These are phyloP conservation scores for Zoysia matrella DNA, from an alignment of 202 grass and related monocot genomes.

Conservation along the genomic window DNA sequence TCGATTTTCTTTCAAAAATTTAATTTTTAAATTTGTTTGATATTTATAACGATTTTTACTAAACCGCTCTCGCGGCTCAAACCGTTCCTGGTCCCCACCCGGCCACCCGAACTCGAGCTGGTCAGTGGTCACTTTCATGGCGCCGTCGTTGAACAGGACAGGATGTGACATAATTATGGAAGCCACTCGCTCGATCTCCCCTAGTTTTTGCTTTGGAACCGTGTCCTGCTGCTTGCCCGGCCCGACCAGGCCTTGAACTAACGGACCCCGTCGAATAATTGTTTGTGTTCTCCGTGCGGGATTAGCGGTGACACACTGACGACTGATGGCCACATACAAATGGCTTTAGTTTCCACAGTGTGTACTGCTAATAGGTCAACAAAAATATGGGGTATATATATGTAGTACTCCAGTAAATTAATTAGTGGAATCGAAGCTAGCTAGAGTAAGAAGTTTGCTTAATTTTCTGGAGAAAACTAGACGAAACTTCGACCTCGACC, in stretches of 20 bases:
- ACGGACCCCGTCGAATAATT: not conserved
- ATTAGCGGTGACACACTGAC: not conserved
- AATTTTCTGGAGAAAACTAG: not conserved
- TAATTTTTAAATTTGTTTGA: too few relatives aligned
- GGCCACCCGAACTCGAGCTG: not conserved
- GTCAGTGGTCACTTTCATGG: slow-evolving; percentile 13
- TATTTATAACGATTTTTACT: too few relatives aligned
- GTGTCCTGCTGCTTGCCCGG: not conserved
- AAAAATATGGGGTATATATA: not conserved
- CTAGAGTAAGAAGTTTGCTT: not conserved
- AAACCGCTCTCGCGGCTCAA: too few relatives aligned
- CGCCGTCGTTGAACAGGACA: not conserved
- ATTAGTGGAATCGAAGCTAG: not conserved
- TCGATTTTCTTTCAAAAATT: too few relatives aligned
- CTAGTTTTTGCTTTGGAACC: not conserved
- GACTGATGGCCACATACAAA: too few relatives aligned
- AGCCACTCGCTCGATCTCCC: not conserved
- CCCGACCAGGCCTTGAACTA: not conserved
- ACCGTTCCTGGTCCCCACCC: not conserved
- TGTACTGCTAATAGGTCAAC: not conserved
- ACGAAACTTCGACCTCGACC: not conserved
- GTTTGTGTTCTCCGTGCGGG: not conserved
- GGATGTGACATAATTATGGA: not conserved
- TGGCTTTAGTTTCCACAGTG: not conserved
- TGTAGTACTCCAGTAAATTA: too few relatives aligned